These are phyloP conservation scores for Rhodotorula kratochvilovae DNA, from an alignment of 768 basidiomycete species.

Conservation along the genomic window DNA sequence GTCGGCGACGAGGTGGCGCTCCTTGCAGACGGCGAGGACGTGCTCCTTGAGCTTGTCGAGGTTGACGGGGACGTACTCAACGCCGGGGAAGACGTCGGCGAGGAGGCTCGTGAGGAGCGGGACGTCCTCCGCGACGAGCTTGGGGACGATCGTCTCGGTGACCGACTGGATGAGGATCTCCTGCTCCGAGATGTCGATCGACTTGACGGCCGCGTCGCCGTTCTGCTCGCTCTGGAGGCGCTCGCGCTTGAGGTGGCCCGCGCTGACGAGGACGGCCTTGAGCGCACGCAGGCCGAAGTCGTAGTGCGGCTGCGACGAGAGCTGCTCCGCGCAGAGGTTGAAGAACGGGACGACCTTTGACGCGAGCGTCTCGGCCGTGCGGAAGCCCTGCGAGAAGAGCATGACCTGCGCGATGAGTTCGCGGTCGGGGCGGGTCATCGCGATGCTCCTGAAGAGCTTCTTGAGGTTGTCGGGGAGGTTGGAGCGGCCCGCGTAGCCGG, in stretches of 20 bases:
- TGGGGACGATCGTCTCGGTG: conserved; percentile 96
- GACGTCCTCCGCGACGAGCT: conserved; percentile 94
- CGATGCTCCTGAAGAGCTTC: conserved; percentile 65
- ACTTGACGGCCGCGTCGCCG: conserved; percentile 34
- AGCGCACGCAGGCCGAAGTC: conserved; percentile 97
- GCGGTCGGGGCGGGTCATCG: conserved; percentile 96
- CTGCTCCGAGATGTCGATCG: conserved; percentile 71
- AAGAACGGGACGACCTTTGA: conserved; percentile 99
- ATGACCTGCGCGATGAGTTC: conserved; percentile 99
- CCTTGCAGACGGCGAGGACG: conserved; percentile 77
- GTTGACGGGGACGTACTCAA: conserved; percentile 83
- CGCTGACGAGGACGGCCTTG: conserved; percentile 92
- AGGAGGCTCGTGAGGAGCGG: conserved; percentile 87
- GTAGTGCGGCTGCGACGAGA: conserved; percentile 95
- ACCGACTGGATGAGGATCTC: conserved; percentile 98
- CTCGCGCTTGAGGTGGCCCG: conserved; percentile 94
- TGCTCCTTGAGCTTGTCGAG: conserved; percentile 77
- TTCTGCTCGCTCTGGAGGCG: conserved; percentile 52
- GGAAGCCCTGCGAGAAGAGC: conserved; percentile 98
- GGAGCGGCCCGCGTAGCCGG: conserved; percentile 93
- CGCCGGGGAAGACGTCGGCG: conserved; percentile 94
- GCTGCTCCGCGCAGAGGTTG: conserved; percentile 94
- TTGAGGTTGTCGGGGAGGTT: conserved; percentile 54
- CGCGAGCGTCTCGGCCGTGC: conserved; percentile 93
- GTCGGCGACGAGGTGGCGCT: conserved; percentile 76